Evolutionary conservation across 495 filamentous ascomycete genomes (phyloP), one percentile per base, ranked within the genome.

Genomic region (Usnea hakonensis): DNA sequence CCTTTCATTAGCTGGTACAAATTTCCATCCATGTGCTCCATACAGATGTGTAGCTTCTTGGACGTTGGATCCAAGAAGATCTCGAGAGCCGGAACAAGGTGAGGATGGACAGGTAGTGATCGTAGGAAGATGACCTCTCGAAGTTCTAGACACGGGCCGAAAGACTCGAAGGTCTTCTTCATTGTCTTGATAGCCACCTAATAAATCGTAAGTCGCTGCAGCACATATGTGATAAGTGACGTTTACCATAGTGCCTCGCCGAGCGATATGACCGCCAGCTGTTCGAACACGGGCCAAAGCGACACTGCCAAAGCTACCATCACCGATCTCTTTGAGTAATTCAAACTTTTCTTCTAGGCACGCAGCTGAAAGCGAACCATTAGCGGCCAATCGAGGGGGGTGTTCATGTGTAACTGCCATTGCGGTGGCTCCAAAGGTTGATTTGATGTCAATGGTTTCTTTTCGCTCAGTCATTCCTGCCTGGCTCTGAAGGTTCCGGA

Each of bases 11-110:
- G 76, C 75, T 97, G 95, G 70, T 99, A 99, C 2, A 99, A 79
- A 72, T 99, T 99, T 35, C 95, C 95, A 73, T 99, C 95, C 95
- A 99, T 99, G 68, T 96, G 96, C 75, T 99, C 95, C 95, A 99
- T 99, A 69, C 83, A 87, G 61, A 99, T 99, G 73, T 99, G 95
- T 53, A 99, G 84, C 75, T 96, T 95, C 77, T 88, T 94, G 72
- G 84, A 95, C 67, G 90, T 85, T 8, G 95, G 95, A 70, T 99
- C 95, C 65, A 99, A 84, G 76, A 99, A 99, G 72, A 99, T 99
- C 78, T 99, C 95, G 43, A 97, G 84, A 10, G 95, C 95, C 14
- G 95, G 95, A 26, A 99, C 95, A 23, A 99, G 79, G 76, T 99
- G 95, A 60, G 84, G 79, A 70, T 99, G 95, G 50, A 81, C 76